A percentile compares a stretch with the other conserved stretches of the same genome.
Evolutionary conservation across 225 moss, liverwort and hornwort genomes (phyloP).

Genomic region (Pseudisothecium myosuroides): DNA sequence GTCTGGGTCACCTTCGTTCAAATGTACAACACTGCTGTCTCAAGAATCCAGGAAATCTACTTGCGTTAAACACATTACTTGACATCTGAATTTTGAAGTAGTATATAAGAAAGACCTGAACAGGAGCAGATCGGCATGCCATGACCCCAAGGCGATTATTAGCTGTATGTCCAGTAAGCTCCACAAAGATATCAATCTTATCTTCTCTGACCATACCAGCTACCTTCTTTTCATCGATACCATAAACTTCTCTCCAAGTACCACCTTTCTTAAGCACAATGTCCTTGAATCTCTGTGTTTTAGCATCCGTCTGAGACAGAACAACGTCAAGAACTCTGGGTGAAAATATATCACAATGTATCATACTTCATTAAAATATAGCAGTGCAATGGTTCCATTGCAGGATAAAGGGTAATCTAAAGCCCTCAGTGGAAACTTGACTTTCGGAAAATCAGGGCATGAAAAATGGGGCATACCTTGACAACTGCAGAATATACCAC

Average conservation of each 20-base stretch:
- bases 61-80: neutral
- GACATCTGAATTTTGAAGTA: neutral
- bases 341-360: neutral
- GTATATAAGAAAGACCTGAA: slow-evolving; percentile 54
- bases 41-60: neutral
- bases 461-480: slow-evolving; percentile 44
- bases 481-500: slow-evolving; percentile 95
- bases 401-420: neutral
- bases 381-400: neutral
- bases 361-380: neutral
- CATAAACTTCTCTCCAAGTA: slow-evolving; percentile 89
- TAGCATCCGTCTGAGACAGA: slow-evolving; percentile 72
- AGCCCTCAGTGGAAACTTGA: neutral
- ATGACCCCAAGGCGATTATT: slow-evolving; percentile 97
- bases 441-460: neutral
- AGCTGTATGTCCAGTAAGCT: slow-evolving; percentile 98
- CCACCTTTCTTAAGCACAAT: slow-evolving; percentile 85
- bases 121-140: slow-evolving; percentile 96
- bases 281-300: slow-evolving; percentile 92
- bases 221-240: slow-evolving; percentile 94
- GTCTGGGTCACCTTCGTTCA: neutral
- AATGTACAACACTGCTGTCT: neutral
- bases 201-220: slow-evolving; percentile 79
- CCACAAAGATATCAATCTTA: slow-evolving; percentile 87
- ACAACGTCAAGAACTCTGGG: neutral